Evolutionary conservation across 768 basidiomycete species (phyloP), one percentile per base, ranked within the genome.

Genomic region (Panaeolus papilionaceus): DNA sequence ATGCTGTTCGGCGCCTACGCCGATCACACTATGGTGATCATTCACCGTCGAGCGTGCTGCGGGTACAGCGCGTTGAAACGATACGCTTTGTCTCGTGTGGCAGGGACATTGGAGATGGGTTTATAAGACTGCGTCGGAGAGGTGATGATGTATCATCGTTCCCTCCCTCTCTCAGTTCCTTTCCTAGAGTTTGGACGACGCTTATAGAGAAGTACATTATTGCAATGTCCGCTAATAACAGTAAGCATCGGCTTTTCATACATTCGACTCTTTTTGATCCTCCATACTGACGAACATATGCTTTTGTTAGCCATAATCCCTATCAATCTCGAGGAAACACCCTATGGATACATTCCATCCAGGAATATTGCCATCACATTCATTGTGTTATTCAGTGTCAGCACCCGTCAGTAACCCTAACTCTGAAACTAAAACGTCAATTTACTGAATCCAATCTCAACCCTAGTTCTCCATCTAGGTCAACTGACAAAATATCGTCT

Each of bases 401-500:
- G 64, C 37, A 68, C 47, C 1, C n/a, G 47, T 51, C 67, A 18
- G 42, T 44, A 5, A n/a, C 16, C 16, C 18, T 12, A 10, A 14
- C 3, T 40, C 14, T 40, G 39, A 11, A 40, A 10, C 3, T 40
- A 14, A 11, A 40, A 2, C 39, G 3, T 16, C 16, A 16, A 44
- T 3, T 44, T 2, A 44, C 42, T 44, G 1, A 16, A 0, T 6
- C 42, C 18, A 44, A 16, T 44, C 5, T 44, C 18, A 2, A 12
- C 16, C 11, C 5, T 44, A n/a, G 26, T 72, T 16, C 11, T 68
- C 0, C 75, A 75, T 54, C 16, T 67, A 2, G 68, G 62, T 2
- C 73, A 75, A 69, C 62, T 74, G 1, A 16, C 68, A 0, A 64
- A 49, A 18, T 73, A 68, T 44, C 71, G 71, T 8, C 67, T 68